These are phyloP conservation scores for Phialocephala subalpina DNA, from an alignment of 2,329 filamentous ascomycete genomes.

Conservation along the genomic window DNA sequence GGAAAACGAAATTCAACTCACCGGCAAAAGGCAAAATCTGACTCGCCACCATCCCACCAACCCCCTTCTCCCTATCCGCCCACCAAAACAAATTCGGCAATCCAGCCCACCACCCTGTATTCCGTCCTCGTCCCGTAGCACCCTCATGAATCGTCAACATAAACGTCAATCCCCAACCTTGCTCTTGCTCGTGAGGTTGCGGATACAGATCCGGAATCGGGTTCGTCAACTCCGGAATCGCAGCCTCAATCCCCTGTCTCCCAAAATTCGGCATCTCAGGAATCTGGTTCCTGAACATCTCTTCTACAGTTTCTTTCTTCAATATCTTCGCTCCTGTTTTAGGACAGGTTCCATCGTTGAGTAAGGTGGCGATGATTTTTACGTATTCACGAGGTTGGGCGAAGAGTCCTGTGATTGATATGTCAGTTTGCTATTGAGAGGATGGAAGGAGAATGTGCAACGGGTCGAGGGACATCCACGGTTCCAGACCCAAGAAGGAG, in stretches of 20 bases:
- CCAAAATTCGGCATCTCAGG: conserved; percentile 61
- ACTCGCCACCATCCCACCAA: conserved; percentile 59
- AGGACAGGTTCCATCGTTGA: conserved; percentile 71
- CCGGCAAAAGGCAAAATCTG: conserved; percentile 59
- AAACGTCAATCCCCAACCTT: conserved; percentile 71
- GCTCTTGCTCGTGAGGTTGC: conserved; percentile 57
- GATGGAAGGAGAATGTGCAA: too few species aligned
- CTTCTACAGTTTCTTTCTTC: conserved; percentile 62
- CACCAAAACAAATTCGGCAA: conserved; percentile 70
- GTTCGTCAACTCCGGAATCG: conserved; percentile 59
- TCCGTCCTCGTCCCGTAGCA: conserved; percentile 59
- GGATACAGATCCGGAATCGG: conserved; percentile 59
- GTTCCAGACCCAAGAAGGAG: too few species aligned
- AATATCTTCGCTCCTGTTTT: conserved; percentile 63
- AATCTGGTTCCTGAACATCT: conserved; percentile 73
- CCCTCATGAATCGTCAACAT: conserved; percentile 55
- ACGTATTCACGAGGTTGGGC: conserved; percentile 66
- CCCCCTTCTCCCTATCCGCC: conserved; percentile 65
- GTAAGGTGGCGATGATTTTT: conserved; percentile 66
- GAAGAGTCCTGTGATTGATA: too few species aligned
- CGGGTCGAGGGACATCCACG: too few species aligned
- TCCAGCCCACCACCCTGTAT: conserved; percentile 65
- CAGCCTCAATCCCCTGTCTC: conserved; percentile 51
- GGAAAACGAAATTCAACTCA: conserved; percentile 14
- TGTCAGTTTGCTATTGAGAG: too few species aligned